These are phyloP conservation scores for Aureobasidium namibiae DNA, from an alignment of 2,329 filamentous ascomycete genomes.

Conservation along the genomic window DNA sequence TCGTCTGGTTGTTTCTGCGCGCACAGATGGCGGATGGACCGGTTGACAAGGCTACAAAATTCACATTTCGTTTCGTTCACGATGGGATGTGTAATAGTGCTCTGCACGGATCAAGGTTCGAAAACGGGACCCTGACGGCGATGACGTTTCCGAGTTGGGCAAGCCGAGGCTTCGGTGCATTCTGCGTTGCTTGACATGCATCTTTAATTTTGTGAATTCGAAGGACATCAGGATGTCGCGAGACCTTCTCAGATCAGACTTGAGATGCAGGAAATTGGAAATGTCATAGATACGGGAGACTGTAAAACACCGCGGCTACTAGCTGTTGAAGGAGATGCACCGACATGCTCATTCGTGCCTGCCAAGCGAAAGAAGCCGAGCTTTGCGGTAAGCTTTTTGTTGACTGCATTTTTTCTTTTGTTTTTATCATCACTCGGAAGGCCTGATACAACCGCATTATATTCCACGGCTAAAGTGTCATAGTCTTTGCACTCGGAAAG, in stretches of 20 bases:
- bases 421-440: not conserved
- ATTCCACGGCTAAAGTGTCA: not conserved
- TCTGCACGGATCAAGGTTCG: constrained; percentile 1
- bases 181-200: constrained; percentile 1
- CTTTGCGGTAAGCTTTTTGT: not conserved
- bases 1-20: not conserved
- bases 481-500: too few relatives aligned
- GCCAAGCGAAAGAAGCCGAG: not conserved
- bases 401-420: not conserved
- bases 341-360: not conserved
- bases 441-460: not conserved
- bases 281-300: not conserved
- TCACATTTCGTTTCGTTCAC: not conserved
- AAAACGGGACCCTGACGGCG: not conserved
- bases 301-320: not conserved
- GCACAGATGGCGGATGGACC: constrained; percentile 3
- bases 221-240: not conserved
- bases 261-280: not conserved
- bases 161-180: constrained; percentile 2
- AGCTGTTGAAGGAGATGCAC: not conserved
- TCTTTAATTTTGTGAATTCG: not conserved
- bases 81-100: constrained; percentile 3
- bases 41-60: constrained; percentile 9
- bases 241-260: not conserved
- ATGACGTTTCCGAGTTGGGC: constrained; percentile 2